phyloP scores from a whole-genome alignment of 2,329 filamentous ascomycete genomes.

The Fusarium sulawesiense region DNA sequence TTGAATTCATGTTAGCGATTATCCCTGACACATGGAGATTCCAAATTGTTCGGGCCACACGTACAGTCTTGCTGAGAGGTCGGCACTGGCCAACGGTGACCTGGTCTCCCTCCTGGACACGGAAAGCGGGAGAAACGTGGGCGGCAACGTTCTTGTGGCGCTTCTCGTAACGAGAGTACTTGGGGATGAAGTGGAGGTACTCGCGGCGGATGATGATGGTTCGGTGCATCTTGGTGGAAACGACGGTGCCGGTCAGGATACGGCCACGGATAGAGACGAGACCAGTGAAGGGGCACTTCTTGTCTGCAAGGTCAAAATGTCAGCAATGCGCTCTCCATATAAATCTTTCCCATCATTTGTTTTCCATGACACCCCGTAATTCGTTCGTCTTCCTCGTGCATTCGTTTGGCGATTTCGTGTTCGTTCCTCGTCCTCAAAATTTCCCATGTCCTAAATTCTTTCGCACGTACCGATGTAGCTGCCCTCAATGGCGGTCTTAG shows the following conservation, averaged over 20 bases:
- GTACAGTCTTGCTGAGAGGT: slow-evolving; percentile 99
- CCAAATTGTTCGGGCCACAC: slow-evolving; percentile 54
- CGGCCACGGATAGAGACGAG: slow-evolving; percentile 99
- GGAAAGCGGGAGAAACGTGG: slow-evolving; percentile 99
- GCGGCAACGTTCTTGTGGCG: slow-evolving; percentile 99
- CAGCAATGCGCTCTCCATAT: slow-evolving; percentile 34
- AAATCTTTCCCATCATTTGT: neutral
- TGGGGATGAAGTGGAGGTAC: slow-evolving; percentile 99
- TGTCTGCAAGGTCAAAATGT: slow-evolving; percentile 72
- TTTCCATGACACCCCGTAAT: neutral
- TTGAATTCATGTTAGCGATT: slow-evolving; percentile 54
- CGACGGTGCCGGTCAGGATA: slow-evolving; percentile 99
- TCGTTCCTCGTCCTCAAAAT: slow-evolving; percentile 7
- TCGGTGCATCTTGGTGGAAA: slow-evolving; percentile 99
- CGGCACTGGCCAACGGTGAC: slow-evolving; percentile 99
- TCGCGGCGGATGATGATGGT: slow-evolving; percentile 99
- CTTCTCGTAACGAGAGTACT: slow-evolving; percentile 99
- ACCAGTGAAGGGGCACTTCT: slow-evolving; percentile 99
- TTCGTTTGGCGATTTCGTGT: neutral
- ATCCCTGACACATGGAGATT: neutral
- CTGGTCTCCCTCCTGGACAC: slow-evolving; percentile 99
- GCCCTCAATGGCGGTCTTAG: slow-evolving; percentile 98
- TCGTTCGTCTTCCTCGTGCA: neutral
- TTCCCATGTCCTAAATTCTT: slow-evolving; percentile 19
- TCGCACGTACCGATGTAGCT: slow-evolving; percentile 93